Evolutionary conservation across 495 filamentous ascomycete species (phyloP), one percentile per base, ranked within the genome.

Genomic region (Penicillium cosmopolitanum): DNA sequence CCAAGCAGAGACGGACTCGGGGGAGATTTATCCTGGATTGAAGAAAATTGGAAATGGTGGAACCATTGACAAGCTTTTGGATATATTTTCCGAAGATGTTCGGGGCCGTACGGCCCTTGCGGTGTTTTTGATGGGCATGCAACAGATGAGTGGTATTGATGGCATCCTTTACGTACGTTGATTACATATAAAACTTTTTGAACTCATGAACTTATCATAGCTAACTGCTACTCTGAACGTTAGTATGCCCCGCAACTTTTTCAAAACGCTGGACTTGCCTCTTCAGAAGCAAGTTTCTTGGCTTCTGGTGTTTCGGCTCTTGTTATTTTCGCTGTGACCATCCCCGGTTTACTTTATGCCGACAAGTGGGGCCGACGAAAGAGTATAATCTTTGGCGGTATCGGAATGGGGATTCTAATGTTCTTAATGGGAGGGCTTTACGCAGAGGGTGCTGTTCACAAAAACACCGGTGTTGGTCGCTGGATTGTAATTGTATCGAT

Each of bases 291-390:
- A 13, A 77, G 79, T 10, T 83, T 85, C 60, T 76, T 85, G 19
- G 80, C 82, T 4, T 83, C 80, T 7, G 82, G 81, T n/a, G 70
- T 85, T 33, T 80, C 80, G 5, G 80, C 77, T 1, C 66, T 85
- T 0, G 68, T 82, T 4, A 83, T 85, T 23, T 75, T 82, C 40
- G 69, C 66, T 10, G 70, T 79, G 10, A 80, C 79, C 1, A 79
- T 84, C 38, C 82, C 82, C 0, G 80, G 78, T 3, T 68, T 83
- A 25, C 72, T 88, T 36, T 79, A 79, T 31, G 79, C 82, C 1
- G 87, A 88, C 58, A 75, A 75, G 58, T 88, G 84, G 85, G 83
- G 84, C 7, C 80, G 87, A 18, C 80, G 81, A 13, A 78, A 73
- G 40, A 80, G 76, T 16, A 77, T 80, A n/a, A 79, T 88, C 21